phyloP scores from a whole-genome alignment of 306 rosid genomes.

The Senna siamea region DNA sequence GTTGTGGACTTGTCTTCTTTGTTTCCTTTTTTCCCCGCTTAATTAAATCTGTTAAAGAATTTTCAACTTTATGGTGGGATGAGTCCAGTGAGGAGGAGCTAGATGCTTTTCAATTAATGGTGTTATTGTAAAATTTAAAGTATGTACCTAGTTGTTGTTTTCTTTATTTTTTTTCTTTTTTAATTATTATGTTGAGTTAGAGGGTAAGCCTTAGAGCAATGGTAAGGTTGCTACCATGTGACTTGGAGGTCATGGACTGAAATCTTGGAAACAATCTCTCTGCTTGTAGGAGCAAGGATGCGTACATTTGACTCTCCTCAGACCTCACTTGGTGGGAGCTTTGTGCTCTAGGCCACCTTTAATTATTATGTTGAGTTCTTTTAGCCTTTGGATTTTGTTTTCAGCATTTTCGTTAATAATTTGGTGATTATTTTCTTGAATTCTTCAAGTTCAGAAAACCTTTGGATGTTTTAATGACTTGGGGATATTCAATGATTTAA shows the following conservation, averaged over 20 bases:
- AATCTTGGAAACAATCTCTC: too few species aligned
- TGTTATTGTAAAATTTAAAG: slow-evolving; percentile 19
- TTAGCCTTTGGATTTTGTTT: not conserved
- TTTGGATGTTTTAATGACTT: not conserved
- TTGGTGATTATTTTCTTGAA: not conserved
- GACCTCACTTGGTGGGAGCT: too few species aligned
- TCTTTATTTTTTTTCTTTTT: not conserved
- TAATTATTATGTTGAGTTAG: too few species aligned
- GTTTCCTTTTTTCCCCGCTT: not conserved
- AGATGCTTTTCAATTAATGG: not conserved
- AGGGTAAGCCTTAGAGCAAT: too few species aligned
- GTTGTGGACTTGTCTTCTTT: slow-evolving; percentile 21
- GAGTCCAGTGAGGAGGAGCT: slow-evolving; percentile 8
- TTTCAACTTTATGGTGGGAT: slow-evolving; percentile 26
- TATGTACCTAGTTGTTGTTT: slow-evolving; percentile 13
- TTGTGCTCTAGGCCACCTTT: too few species aligned
- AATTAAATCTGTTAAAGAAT: not conserved
- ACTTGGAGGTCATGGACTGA: too few species aligned
- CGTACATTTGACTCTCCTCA: too few species aligned
- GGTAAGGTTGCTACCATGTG: too few species aligned
- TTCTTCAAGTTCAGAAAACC: not conserved
- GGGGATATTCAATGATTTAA: not conserved
- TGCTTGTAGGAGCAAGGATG: too few species aligned
- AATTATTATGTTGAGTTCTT: not conserved
- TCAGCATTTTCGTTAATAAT: not conserved